A percentile compares a stretch with the other conserved stretches of the same genome.
phyloP scores from a whole-genome alignment of 1,284 basidiomycete species.

The Ustilago crameri region DNA sequence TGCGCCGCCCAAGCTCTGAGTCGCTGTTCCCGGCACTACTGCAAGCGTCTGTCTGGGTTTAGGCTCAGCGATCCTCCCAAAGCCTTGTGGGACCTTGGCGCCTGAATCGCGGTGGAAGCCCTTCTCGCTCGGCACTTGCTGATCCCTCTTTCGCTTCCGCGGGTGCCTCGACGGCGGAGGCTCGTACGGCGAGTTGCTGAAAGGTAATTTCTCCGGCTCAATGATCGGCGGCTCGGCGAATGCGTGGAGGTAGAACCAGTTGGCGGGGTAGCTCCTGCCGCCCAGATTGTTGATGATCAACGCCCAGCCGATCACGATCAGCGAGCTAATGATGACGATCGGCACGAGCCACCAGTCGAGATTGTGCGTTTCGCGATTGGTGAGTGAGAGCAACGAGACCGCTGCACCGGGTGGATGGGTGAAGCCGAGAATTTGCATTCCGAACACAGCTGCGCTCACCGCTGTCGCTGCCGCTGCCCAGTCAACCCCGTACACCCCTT shows the following conservation, averaged over 20 bases:
- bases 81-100: conserved; percentile 11
- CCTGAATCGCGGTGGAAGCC: conserved; percentile 33
- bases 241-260: conserved; percentile 39
- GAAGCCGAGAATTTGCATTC: conserved; percentile 59
- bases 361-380: conserved; percentile 29
- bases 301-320: conserved; percentile 60
- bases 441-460: conserved; percentile 39
- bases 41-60: background rate
- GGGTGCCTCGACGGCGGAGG: background rate
- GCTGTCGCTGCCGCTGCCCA: conserved; percentile 49
- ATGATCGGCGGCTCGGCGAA: conserved; percentile 37
- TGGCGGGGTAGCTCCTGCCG: conserved; percentile 42
- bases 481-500: conserved; percentile 34
- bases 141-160: conserved; percentile 11
- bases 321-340: conserved; percentile 22
- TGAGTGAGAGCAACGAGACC: conserved; percentile 48
- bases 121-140: conserved; percentile 10
- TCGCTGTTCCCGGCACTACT: background rate
- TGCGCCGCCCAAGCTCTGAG: conserved; percentile 8
- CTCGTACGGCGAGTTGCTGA: conserved; percentile 21
- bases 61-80: conserved; percentile 1
- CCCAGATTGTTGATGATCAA: conserved; percentile 60
- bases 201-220: conserved; percentile 40
- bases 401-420: conserved; percentile 62
- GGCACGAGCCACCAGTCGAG: conserved; percentile 51